Conservation (phyloP, 352 stramenopile genomes). For the Saprolegnia parasitica region DNA sequence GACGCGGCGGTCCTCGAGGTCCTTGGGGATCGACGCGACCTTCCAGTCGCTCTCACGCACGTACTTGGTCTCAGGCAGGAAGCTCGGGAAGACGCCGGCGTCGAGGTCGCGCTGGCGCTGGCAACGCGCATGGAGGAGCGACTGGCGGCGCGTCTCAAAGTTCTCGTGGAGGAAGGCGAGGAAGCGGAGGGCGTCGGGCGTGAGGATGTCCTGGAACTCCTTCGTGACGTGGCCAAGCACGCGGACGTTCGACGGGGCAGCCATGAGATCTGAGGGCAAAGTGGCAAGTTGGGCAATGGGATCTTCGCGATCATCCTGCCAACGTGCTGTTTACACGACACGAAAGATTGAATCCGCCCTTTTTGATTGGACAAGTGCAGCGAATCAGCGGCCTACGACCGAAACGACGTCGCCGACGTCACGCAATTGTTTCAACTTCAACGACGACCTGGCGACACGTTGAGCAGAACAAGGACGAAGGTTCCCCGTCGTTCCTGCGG, state of each 20-base stretch:
- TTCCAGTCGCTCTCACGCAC: constrained; percentile 76
- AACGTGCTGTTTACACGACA: constrained; percentile 25
- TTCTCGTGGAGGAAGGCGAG: constrained; percentile 85
- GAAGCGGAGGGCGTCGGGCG: constrained; percentile 88
- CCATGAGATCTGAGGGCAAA: constrained; percentile 1
- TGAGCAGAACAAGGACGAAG: too few species aligned
- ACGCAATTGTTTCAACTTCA: constrained; percentile 5
- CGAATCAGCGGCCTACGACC: constrained; percentile 7
- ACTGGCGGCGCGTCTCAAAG: constrained; percentile 75
- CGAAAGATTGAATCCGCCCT: constrained; percentile 10
- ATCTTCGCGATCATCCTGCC: background rate
- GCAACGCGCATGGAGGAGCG: constrained; percentile 48
- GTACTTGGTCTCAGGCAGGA: constrained; percentile 79
- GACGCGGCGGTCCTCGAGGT: constrained; percentile 89
- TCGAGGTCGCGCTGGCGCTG: constrained; percentile 78
- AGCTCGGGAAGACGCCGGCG: constrained; percentile 81
- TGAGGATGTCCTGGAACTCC: constrained; percentile 80
- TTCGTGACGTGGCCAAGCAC: constrained; percentile 80
- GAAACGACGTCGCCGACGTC: background rate
- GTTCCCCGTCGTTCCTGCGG: too few species aligned
- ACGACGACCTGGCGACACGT: background rate
- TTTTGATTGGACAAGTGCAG: background rate
- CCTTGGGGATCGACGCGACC: constrained; percentile 69
- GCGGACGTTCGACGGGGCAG: constrained; percentile 46
- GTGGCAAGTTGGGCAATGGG: background rate